A percentile compares a stretch with the other conserved stretches of the same genome.
phyloP scores from a whole-genome alignment of 2,329 filamentous ascomycete genomes.

The Ophiostoma sp. region DNA sequence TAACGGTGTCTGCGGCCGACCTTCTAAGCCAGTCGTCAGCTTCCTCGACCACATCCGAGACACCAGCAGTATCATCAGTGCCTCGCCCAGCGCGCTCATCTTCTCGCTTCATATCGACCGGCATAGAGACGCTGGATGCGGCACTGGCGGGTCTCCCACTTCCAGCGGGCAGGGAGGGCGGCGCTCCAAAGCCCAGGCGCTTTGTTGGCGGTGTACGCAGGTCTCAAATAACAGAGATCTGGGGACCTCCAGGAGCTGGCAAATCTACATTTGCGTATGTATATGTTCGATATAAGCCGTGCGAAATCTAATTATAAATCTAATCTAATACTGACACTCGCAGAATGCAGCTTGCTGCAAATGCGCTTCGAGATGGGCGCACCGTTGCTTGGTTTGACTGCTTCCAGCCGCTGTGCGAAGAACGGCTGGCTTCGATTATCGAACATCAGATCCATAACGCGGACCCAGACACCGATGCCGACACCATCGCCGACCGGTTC shows the following conservation, averaged over 20 bases:
- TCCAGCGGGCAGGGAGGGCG: slow-evolving; percentile 15
- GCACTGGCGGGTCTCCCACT: slow-evolving; percentile 37
- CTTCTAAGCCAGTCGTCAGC: slow-evolving; percentile 21
- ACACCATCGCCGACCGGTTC: slow-evolving; percentile 35
- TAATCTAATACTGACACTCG: background rate
- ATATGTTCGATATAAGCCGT: background rate
- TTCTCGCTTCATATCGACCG: slow-evolving; percentile 49
- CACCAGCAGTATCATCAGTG: background rate
- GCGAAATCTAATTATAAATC: background rate
- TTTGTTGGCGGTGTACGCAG: slow-evolving; percentile 57
- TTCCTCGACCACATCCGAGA: slow-evolving; percentile 16
- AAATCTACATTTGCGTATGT: slow-evolving; percentile 78
- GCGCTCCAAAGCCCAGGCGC: background rate
- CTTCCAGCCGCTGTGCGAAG: slow-evolving; percentile 42
- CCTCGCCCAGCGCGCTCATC: background rate
- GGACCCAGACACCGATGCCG: slow-evolving; percentile 24
- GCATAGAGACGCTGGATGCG: slow-evolving; percentile 49
- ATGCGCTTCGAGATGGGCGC: slow-evolving; percentile 54
- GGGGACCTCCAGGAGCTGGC: slow-evolving; percentile 78
- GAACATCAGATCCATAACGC: slow-evolving; percentile 23
- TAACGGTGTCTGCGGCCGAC: slow-evolving; percentile 72
- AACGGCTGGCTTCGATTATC: slow-evolving; percentile 33
- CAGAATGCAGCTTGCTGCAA: slow-evolving; percentile 54
- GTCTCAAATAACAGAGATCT: slow-evolving; percentile 79
- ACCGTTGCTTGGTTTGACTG: slow-evolving; percentile 72